Conservation (phyloP, 2,329 filamentous ascomycete species). For the Parafenestella ontariensis region DNA sequence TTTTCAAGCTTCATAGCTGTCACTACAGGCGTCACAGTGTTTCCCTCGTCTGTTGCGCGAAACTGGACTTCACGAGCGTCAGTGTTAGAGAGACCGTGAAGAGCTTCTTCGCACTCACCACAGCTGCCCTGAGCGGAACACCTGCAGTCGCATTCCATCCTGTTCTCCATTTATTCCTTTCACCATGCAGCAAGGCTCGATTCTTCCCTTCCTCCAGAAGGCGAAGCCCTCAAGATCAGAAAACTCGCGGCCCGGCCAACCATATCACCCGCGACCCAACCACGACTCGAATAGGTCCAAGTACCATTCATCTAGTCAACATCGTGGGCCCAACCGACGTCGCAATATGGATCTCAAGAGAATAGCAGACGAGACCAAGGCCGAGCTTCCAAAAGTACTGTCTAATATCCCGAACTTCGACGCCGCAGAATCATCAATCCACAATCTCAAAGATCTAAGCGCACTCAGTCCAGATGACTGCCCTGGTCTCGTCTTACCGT, state of each 20-base stretch:
- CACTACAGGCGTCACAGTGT: background rate
- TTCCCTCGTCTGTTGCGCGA: background rate
- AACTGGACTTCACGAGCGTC: background rate
- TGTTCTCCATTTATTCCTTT: background rate
- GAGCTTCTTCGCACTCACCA: no score
- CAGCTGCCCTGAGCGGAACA: no score
- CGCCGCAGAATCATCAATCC: slow-evolving; percentile 23
- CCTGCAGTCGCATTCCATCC: no score
- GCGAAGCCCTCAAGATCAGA: slow-evolving; percentile 9
- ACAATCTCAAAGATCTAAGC: slow-evolving; percentile 20
- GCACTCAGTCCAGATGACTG: slow-evolving; percentile 28
- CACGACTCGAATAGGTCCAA: slow-evolving; percentile 3
- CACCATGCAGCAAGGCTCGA: slow-evolving; percentile 32
- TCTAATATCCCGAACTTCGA: slow-evolving; percentile 23
- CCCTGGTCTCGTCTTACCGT: slow-evolving; percentile 26
- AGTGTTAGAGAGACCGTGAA: no score
- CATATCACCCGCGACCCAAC: slow-evolving; percentile 19
- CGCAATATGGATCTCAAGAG: slow-evolving; percentile 32
- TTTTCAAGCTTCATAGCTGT: background rate
- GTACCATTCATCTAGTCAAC: slow-evolving; percentile 9
- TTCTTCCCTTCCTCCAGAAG: slow-evolving; percentile 28
- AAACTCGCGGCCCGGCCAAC: slow-evolving; percentile 19
- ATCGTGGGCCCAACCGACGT: slow-evolving; percentile 24
- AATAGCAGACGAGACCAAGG: slow-evolving; percentile 35
- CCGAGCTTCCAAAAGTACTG: slow-evolving; percentile 30